These are phyloP conservation scores for Rosa hybrid DNA, from an alignment of 331 rosid species.

Conservation along the genomic window DNA sequence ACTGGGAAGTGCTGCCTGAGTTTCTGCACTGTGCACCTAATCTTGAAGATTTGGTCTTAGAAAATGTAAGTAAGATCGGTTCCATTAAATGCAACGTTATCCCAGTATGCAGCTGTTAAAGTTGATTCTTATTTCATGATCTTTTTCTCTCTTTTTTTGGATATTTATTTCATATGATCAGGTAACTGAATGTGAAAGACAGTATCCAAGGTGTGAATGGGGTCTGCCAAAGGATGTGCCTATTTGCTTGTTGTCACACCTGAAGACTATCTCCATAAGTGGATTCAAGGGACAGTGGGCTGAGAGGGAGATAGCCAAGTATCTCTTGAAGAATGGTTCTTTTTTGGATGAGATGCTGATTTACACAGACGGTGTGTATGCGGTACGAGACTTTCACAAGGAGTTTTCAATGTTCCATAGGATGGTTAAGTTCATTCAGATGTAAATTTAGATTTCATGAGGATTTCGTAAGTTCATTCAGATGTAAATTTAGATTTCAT, in stretches of 20 bases:
- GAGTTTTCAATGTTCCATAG: background rate
- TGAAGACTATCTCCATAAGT: background rate
- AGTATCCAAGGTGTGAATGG: background rate
- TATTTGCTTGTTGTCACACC: background rate
- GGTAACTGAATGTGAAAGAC: background rate
- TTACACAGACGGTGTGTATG: background rate
- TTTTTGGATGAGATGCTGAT: background rate
- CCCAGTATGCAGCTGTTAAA: background rate
- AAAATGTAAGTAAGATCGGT: background rate
- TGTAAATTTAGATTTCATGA: background rate
- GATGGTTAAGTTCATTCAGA: background rate
- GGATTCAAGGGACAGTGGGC: background rate
- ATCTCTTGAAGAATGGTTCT: background rate
- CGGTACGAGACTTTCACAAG: background rate
- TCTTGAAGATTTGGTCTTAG: background rate
- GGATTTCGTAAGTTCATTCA: background rate
- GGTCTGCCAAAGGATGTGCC: background rate
- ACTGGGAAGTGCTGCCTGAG: conserved; percentile 1
- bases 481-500: background rate
- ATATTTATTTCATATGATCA: background rate
- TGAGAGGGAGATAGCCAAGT: background rate
- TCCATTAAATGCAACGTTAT: background rate
- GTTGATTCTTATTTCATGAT: background rate
- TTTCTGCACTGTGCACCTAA: background rate
- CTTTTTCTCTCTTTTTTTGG: background rate